phyloP scores from a whole-genome alignment of 2,329 filamentous ascomycete species.

The Alternaria burnsii region DNA sequence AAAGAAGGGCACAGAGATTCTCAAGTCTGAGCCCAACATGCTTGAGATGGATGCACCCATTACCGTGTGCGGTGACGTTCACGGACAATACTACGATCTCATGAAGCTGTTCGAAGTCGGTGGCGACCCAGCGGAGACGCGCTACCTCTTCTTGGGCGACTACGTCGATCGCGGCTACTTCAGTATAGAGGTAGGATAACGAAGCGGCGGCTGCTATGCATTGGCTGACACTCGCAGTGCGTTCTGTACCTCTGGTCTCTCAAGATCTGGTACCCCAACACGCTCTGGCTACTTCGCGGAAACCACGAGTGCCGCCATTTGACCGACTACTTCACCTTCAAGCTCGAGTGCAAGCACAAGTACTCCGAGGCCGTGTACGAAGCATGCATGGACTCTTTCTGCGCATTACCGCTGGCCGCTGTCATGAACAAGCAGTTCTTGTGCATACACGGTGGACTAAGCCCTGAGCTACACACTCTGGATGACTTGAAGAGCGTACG shows the following conservation, averaged over 20 bases:
- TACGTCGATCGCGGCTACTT: constrained; percentile 99
- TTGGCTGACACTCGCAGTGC: constrained; percentile 65
- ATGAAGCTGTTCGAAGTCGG: constrained; percentile 99
- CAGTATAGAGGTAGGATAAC: constrained; percentile 78
- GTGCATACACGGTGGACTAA: constrained; percentile 96
- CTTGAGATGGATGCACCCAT: constrained; percentile 99
- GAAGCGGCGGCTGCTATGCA: background rate
- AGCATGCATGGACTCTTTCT: constrained; percentile 98
- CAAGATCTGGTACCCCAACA: constrained; percentile 99
- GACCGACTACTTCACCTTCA: constrained; percentile 99
- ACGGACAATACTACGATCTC: constrained; percentile 98
- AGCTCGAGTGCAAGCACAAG: constrained; percentile 99
- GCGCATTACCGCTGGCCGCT: constrained; percentile 87
- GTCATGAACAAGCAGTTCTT: constrained; percentile 99
- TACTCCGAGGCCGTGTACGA: constrained; percentile 97
- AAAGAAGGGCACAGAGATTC: constrained; percentile 82
- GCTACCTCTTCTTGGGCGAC: constrained; percentile 96
- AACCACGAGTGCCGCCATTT: constrained; percentile 99
- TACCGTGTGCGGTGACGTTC: constrained; percentile 97
- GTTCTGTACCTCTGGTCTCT: constrained; percentile 97
- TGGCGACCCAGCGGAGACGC: constrained; percentile 92
- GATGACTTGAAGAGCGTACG: constrained; percentile 89
- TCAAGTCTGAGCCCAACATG: constrained; percentile 91
- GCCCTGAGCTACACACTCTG: constrained; percentile 92
- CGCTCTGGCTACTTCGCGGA: constrained; percentile 93